A percentile compares a stretch with the other conserved stretches of the same genome.
Evolutionary conservation across 306 rosid genomes (phyloP).

Genomic region (Lagenaria siceraria): DNA sequence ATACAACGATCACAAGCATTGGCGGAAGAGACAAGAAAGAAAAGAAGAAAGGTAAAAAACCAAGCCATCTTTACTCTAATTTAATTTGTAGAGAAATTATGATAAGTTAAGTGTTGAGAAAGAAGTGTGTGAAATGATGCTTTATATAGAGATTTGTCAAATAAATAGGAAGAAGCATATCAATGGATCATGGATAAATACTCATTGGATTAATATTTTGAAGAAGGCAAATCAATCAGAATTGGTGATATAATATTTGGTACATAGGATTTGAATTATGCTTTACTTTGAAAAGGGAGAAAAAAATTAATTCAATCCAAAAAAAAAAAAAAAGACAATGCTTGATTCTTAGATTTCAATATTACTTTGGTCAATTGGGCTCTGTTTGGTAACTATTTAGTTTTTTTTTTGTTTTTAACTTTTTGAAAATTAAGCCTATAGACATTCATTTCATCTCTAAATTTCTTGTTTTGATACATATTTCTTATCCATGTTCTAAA

Average conservation of each 20-base stretch:
- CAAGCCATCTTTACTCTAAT: neutral
- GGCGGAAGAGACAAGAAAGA: neutral
- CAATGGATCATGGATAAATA: neutral
- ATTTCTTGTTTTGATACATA: too few species aligned
- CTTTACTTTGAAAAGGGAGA: neutral
- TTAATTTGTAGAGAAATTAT: neutral
- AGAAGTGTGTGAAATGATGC: neutral
- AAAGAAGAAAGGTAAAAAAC: neutral
- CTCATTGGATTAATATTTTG: neutral
- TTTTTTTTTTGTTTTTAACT: too few species aligned
- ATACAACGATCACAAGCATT: constrained; percentile 4
- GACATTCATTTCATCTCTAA: too few species aligned
- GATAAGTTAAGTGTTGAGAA: neutral
- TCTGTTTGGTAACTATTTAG: too few species aligned
- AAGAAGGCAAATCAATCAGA: neutral
- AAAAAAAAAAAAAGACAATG: too few species aligned
- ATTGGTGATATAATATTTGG: neutral
- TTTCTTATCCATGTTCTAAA: too few species aligned
- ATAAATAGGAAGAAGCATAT: neutral
- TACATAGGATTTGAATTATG: neutral
- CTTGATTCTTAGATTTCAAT: too few species aligned
- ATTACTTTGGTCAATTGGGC: too few species aligned
- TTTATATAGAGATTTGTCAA: neutral
- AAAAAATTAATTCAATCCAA: neutral
- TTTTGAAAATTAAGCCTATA: too few species aligned